These are phyloP conservation scores for Cytospora schulzeri DNA, from an alignment of 2,329 filamentous ascomycete genomes.

Conservation along the genomic window DNA sequence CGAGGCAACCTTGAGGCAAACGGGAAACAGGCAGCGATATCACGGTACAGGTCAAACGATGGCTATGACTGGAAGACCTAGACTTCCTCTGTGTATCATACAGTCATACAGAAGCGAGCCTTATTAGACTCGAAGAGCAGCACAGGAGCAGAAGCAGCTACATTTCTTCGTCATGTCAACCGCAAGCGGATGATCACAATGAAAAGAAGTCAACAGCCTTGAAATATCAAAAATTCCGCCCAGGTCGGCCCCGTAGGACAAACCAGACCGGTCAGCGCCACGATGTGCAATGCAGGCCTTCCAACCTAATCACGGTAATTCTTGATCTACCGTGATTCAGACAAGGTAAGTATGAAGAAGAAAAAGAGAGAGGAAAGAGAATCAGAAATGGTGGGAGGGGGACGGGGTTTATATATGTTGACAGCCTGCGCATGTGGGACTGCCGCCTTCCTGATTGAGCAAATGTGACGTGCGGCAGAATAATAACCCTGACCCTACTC, in stretches of 20 bases:
- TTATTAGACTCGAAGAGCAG: no score
- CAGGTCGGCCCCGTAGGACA: slow-evolving; percentile 54
- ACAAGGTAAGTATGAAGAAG: slow-evolving; percentile 42
- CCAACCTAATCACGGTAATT: slow-evolving; percentile 44
- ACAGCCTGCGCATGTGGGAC: no score
- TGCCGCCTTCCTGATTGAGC: neutral
- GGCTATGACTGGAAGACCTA: no score
- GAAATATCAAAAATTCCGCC: slow-evolving; percentile 51
- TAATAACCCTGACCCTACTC: neutral
- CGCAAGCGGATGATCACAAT: slow-evolving; percentile 43
- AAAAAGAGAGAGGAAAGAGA: neutral
- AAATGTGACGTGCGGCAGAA: neutral
- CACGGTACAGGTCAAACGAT: no score
- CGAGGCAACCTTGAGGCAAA: no score
- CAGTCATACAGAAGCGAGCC: no score
- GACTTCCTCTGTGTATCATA: no score
- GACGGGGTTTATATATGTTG: neutral
- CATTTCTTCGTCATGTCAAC: slow-evolving; percentile 46
- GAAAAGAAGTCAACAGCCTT: slow-evolving; percentile 40
- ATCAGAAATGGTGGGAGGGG: neutral
- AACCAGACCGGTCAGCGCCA: slow-evolving; percentile 50
- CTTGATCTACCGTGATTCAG: slow-evolving; percentile 46
- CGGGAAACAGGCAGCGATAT: no score
- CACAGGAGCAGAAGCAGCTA: neutral
- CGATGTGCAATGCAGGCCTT: slow-evolving; percentile 57